phyloP scores from a whole-genome alignment of 345 rosid genomes.

The Salix purpurea region DNA sequence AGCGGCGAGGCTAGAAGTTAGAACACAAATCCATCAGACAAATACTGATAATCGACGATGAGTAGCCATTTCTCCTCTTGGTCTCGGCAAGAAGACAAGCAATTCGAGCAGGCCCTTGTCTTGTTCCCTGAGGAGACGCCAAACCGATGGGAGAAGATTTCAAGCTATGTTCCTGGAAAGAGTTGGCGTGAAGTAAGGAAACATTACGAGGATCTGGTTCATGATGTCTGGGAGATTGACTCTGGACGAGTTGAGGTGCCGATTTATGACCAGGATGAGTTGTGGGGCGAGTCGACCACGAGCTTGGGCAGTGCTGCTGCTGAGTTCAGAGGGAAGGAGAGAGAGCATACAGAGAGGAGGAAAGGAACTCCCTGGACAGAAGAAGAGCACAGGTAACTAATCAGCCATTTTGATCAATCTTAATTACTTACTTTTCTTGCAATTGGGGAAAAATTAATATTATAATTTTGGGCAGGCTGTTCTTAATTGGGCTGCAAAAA shows the following conservation, averaged over 20 bases:
- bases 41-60: not conserved
- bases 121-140: slow-evolving; percentile 13
- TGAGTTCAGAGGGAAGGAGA: slow-evolving; percentile 9
- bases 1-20: too few relatives aligned
- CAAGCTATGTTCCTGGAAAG: slow-evolving; percentile 19
- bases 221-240: slow-evolving; percentile 14
- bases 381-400: slow-evolving; percentile 21
- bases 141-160: slow-evolving; percentile 19
- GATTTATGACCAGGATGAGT: not conserved
- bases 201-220: slow-evolving; percentile 19
- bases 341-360: slow-evolving; percentile 2
- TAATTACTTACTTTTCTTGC: not conserved
- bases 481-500: slow-evolving; percentile 16
- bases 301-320: not conserved
- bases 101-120: slow-evolving; percentile 28
- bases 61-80: slow-evolving; percentile 4
- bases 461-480: slow-evolving; percentile 2
- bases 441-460: too few relatives aligned
- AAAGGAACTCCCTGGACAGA: slow-evolving; percentile 23
- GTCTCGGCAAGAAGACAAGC: slow-evolving; percentile 18
- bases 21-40: too few relatives aligned
- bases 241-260: slow-evolving; percentile 17
- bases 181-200: slow-evolving; percentile 11
- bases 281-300: not conserved
- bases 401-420: not conserved